Evolutionary conservation across 768 basidiomycete species (phyloP), one percentile per base, ranked within the genome.

Genomic region (Panaeolus papilionaceus): DNA sequence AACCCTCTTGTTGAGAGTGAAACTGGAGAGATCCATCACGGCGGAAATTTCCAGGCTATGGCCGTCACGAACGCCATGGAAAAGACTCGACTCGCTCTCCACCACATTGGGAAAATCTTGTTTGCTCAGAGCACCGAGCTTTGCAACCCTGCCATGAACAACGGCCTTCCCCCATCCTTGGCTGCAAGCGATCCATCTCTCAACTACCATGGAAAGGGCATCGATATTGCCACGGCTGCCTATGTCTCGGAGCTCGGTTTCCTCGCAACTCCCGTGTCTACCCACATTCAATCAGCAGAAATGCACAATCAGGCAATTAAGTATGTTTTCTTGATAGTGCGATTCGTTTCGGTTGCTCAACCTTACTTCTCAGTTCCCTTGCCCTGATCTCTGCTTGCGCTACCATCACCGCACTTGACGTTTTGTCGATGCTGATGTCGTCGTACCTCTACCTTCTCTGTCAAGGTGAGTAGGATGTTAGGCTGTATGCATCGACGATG

Each of bases 31-130:
- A 83, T 92, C 14, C 90, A 93, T 74, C 89, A 92, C 69, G 92
- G 92, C 33, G 95, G 94, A 14, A 96, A 95, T 76, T 96, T 96
- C 84, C 94, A 92, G 76, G 91, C 91, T 0, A 92, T 92, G 88
- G 84, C 90, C 12, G 85, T 93, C 51, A 90, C 90, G 12, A 87
- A 79, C 66, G 90, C 92, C 11, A 95, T 95, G 92, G 94, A 96
- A 76, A 94, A 95, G 76, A 91, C 91, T 0, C 91, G 94, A 9
- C 84, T 92, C 54, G 83, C 88, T 12, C 77, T 92, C 54, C 83
- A 89, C 47, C 91, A 91, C 68, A 84, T 92, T 58, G 92, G 91
- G 64, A 89, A 90, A 75, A 80, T 93, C 38, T 75, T 90, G 64
- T 92, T 92, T 70, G 82, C 89, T 6, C 92, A 93, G 73, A 81